Evolutionary conservation across 306 rosid species (phyloP).

Genomic region (Astragalus glycyphyllos): DNA sequence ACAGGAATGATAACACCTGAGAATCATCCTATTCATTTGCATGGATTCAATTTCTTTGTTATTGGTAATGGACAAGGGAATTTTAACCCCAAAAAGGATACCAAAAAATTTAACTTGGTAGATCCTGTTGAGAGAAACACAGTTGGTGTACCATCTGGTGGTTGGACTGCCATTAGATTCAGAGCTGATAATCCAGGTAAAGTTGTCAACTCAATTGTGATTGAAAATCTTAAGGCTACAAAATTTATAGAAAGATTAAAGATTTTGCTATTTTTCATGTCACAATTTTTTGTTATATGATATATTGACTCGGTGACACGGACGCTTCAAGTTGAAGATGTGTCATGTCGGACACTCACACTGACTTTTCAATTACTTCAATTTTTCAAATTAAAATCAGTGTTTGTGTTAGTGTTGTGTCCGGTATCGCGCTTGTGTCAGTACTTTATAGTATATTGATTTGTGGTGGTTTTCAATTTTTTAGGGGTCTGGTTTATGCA

Average conservation of each 20-base stretch:
- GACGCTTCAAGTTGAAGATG: too few species aligned
- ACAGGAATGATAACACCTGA: conserved; percentile 84
- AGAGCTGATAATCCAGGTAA: conserved; percentile 92
- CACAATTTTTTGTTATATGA: not conserved
- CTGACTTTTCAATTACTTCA: too few species aligned
- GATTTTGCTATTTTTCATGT: not conserved
- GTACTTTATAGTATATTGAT: too few species aligned
- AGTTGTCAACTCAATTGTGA: not conserved
- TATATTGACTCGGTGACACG: not conserved
- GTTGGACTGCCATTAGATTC: conserved; percentile 87
- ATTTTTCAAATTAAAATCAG: too few species aligned
- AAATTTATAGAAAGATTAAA: not conserved
- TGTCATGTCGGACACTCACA: too few species aligned
- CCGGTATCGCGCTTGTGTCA: too few species aligned
- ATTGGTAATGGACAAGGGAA: conserved; percentile 79
- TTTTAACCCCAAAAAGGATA: conserved; percentile 64
- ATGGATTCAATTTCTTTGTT: conserved; percentile 84
- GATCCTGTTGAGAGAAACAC: conserved; percentile 94
- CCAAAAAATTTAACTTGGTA: conserved; percentile 67
- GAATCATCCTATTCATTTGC: conserved; percentile 88
- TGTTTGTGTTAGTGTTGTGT: too few species aligned
- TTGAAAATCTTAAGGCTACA: not conserved
- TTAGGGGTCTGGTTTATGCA: conserved; percentile 91
- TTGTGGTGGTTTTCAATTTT: not conserved
- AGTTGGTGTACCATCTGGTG: conserved; percentile 76